A percentile compares a stretch with the other conserved stretches of the same genome.
These are phyloP conservation scores for Hymenoscyphus repandus DNA, from an alignment of 2,329 filamentous ascomycete species.

Conservation along the genomic window DNA sequence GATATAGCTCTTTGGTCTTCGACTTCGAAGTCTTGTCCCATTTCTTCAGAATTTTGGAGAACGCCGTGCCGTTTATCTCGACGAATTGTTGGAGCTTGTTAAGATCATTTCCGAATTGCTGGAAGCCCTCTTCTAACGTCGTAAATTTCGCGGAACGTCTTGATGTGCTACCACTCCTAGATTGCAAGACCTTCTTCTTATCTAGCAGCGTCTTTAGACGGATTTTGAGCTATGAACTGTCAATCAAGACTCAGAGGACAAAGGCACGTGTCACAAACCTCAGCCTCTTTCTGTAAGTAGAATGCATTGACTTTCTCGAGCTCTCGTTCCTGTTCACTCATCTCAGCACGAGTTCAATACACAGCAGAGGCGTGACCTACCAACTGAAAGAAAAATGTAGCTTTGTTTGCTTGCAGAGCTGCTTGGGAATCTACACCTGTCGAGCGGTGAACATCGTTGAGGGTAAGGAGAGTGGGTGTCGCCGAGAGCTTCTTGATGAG, in stretches of 20 bases:
- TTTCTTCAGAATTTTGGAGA: constrained; percentile 98
- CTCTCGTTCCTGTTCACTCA: constrained; percentile 73
- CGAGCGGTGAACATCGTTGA: constrained; percentile 55
- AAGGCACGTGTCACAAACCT: constrained; percentile 54
- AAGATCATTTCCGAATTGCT: constrained; percentile 92
- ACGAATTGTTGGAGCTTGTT: constrained; percentile 99
- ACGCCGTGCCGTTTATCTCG: constrained; percentile 94
- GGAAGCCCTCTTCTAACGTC: constrained; percentile 91
- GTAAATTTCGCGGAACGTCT: constrained; percentile 91
- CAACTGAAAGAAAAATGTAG: constrained; percentile 96
- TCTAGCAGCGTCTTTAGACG: constrained; percentile 87
- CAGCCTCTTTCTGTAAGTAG: constrained; percentile 95
- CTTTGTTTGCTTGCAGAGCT: constrained; percentile 91
- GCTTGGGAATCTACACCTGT: constrained; percentile 69
- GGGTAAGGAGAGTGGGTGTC: constrained; percentile 75
- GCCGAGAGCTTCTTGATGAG: constrained; percentile 97
- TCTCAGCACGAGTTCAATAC: constrained; percentile 35
- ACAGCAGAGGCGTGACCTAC: constrained; percentile 46
- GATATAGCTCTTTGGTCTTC: constrained; percentile 94
- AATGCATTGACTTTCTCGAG: constrained; percentile 98
- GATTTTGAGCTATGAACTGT: constrained; percentile 68
- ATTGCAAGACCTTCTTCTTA: constrained; percentile 89
- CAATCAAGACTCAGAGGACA: constrained; percentile 4
- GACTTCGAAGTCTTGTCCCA: constrained; percentile 99
- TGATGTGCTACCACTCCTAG: constrained; percentile 68